Conservation (phyloP, 768 basidiomycete species). For the Trametes elegans region DNA sequence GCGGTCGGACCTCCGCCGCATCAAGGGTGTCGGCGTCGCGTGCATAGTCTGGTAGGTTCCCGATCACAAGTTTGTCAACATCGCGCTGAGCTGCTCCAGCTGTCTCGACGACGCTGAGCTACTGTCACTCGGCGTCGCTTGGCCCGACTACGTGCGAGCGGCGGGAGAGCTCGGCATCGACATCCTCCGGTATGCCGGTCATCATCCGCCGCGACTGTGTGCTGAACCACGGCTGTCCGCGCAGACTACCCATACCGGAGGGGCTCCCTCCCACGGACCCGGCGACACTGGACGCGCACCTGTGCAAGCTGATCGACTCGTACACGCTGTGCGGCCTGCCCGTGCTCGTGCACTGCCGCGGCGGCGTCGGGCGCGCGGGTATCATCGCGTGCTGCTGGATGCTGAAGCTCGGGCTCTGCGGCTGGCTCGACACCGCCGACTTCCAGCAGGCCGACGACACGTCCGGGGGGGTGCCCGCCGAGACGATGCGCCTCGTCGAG, state of each 20-base stretch:
- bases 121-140: slow-evolving; percentile 80
- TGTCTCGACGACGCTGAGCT: slow-evolving; percentile 87
- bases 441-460: neutral
- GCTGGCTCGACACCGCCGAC: slow-evolving; percentile 45
- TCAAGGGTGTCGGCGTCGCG: slow-evolving; percentile 68
- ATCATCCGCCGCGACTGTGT: neutral
- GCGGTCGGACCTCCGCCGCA: slow-evolving; percentile 69
- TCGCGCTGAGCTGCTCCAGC: slow-evolving; percentile 40
- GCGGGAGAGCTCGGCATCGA: slow-evolving; percentile 71
- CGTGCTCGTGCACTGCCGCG: slow-evolving; percentile 87
- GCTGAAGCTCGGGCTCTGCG: slow-evolving; percentile 87
- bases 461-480: slow-evolving; percentile 21
- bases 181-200: slow-evolving; percentile 74
- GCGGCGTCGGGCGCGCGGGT: slow-evolving; percentile 92
- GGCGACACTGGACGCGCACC: slow-evolving; percentile 58
- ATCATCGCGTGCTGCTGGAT: slow-evolving; percentile 92
- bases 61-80: neutral
- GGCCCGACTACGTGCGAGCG: slow-evolving; percentile 67
- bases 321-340: slow-evolving; percentile 74
- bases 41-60: slow-evolving; percentile 76
- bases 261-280: slow-evolving; percentile 73
- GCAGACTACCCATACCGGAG: slow-evolving; percentile 86
- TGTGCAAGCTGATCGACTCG: slow-evolving; percentile 59
- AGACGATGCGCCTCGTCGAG: slow-evolving; percentile 67
- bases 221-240: neutral